Base-by-base conservation (phyloP, 768 basidiomycete genomes). In the Leccinum sublutescens region DNA sequence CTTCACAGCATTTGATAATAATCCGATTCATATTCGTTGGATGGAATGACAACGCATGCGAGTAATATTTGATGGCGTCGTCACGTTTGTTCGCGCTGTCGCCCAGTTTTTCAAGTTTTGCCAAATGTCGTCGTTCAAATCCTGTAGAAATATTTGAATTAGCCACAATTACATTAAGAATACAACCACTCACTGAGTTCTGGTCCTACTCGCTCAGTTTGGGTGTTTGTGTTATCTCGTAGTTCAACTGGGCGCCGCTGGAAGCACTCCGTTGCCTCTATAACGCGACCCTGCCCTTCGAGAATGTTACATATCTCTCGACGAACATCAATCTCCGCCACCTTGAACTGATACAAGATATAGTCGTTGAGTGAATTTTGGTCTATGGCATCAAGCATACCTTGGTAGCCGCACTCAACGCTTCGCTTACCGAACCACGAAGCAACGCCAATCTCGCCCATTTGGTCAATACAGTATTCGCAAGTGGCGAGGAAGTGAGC, bases 231-330 rank as follows among this genome's bases (percentile, higher is more conserved):
- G 2, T 56, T 52, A 15, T 33, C 17, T 1, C 2, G 4, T 49
- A 49, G 14, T 5, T 49, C 14, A 14, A 14, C 17, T 21, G 31
- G 21, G 53, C 57, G 49, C n/a, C 25, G 34, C 4, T 9, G 55
- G 27, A 54, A 47, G 21, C 40, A 60, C 9, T 25, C 9, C 6
- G 47, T 14, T 1, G 55, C 55, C 9, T 62, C 56, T 1, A 6
- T 12, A 5, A 40, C 7, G 2, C 54, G 62, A 43, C 43, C 36
- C 6, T 6, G 19, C 5, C 6, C 5, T 10, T 55, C 36, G 1
- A 63, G 59, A n/a, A 52, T 3, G 4, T 58, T 45, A 4, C 60
- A 62, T 10, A 63, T 50, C 1, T 8, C 23, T 4, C 9, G 47
- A 5, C 50, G 55, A 2, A 55, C 12, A 11, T 19, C 9, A 17